Evolutionary conservation across 2,329 filamentous ascomycete species (phyloP), one percentile per base, ranked within the genome.

Genomic region (Colletotrichum liaoningense): DNA sequence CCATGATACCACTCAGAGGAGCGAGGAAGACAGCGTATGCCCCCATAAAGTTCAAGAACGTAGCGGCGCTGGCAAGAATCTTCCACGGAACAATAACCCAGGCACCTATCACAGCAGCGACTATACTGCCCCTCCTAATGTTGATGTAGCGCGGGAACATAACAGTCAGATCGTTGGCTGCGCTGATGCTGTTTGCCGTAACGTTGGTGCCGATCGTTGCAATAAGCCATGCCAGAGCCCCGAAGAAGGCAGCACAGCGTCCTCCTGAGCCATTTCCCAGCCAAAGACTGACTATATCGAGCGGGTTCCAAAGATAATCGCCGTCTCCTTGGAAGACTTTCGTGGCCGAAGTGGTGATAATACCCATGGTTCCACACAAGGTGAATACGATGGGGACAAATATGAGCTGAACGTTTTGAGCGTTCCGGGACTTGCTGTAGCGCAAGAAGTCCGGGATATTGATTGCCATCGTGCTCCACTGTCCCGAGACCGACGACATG

Each of bases 41-140:
- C 56, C 87, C 86, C 87, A 94, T 92, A 81, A 93, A 94, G 56
- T 88, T 86, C 4, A 92, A 81, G 76, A 93, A 90, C 1, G 87
- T 90, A 2, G 81, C 79, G 2, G 91, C 91, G 0, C 88, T 90
- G 42, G 80, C 84, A 22, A 93, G 83, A 70, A 93, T 93, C 81
- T 92, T 92, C 91, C 91, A 93, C 1, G 90, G 90, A 1, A 91
- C 89, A 38, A 92, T 84, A 3, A 86, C 85, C 89, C 90, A 92
- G 26, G 87, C 88, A 0, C 81, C 83, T 24, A 90, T 79, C 4
- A 91, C 63, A 1, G 88, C 88, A 5, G 88, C 86, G 56, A 91
- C 81, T 38, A 91, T 80, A 69, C 87, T 88, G 8, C 89, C 89
- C 22, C 90, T 86, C 8, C 83, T 82, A 76, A 92, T 89, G 75